These are phyloP conservation scores for Phytophthora fragariae DNA, from an alignment of 352 stramenopile genomes.

Conservation along the genomic window DNA sequence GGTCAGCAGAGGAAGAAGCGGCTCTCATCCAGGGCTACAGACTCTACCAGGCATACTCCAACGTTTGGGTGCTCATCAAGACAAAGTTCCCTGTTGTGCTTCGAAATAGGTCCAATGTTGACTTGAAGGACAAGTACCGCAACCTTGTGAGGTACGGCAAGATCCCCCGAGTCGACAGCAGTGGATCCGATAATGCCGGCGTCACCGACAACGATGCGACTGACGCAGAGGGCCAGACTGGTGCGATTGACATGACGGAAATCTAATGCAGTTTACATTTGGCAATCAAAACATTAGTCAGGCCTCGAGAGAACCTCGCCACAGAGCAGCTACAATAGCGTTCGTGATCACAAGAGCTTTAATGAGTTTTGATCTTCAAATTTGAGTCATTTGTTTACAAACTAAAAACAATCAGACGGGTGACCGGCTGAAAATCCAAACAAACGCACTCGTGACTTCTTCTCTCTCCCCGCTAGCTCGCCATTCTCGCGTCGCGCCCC, in stretches of 20 bases:
- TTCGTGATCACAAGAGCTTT: neutral
- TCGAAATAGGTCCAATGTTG: constrained; percentile 66
- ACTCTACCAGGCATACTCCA: constrained; percentile 54
- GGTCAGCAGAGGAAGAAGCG: constrained; percentile 61
- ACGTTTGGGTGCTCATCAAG: constrained; percentile 80
- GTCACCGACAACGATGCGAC: constrained; percentile 30
- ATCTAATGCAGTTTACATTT: neutral
- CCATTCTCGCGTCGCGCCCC: constrained; percentile 5
- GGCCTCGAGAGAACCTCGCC: too few relatives aligned
- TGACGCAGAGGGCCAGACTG: constrained; percentile 15
- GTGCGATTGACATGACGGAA: neutral
- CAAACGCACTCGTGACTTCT: constrained; percentile 44
- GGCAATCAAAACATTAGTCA: too few relatives aligned
- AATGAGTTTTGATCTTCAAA: constrained; percentile 33
- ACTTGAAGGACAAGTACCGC: constrained; percentile 89
- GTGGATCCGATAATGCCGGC: constrained; percentile 15
- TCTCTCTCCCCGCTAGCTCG: constrained; percentile 18
- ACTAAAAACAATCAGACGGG: constrained; percentile 45
- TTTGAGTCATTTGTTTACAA: constrained; percentile 51
- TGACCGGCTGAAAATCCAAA: constrained; percentile 38
- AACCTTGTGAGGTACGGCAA: constrained; percentile 67
- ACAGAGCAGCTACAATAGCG: too few relatives aligned
- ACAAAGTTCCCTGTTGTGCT: constrained; percentile 56
- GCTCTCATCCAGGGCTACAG: constrained; percentile 69
- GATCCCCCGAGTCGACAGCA: constrained; percentile 24